These are phyloP conservation scores for Diatrype stigma DNA, from an alignment of 2,329 filamentous ascomycete species.

Conservation along the genomic window DNA sequence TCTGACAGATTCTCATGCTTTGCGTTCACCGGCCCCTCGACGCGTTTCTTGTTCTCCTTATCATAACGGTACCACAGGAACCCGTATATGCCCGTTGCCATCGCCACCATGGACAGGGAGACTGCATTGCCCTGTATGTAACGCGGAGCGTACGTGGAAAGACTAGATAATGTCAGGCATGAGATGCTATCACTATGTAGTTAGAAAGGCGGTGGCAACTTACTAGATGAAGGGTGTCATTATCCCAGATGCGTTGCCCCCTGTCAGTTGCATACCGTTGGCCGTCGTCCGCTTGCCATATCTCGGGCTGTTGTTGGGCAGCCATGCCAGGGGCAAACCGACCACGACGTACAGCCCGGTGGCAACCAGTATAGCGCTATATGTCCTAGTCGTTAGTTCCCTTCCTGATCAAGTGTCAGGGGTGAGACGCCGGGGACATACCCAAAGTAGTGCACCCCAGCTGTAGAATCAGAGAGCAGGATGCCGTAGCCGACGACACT, in stretches of 20 bases:
- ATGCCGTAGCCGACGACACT: constrained; percentile 67
- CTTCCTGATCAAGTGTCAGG: background rate
- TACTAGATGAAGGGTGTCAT: constrained; percentile 66
- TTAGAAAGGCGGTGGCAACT: constrained; percentile 5
- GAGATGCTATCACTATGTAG: background rate
- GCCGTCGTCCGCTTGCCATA: constrained; percentile 74
- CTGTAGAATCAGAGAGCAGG: constrained; percentile 55
- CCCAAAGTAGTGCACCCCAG: constrained; percentile 67
- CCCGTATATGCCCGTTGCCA: constrained; percentile 49
- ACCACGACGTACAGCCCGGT: constrained; percentile 64
- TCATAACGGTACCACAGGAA: constrained; percentile 52
- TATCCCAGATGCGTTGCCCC: constrained; percentile 67
- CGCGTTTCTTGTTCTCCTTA: constrained; percentile 42
- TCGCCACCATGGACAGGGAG: constrained; percentile 53
- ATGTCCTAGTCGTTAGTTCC: background rate
- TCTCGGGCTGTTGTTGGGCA: constrained; percentile 65
- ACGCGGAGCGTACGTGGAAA: constrained; percentile 46
- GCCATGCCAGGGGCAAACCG: constrained; percentile 52
- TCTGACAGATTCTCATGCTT: constrained; percentile 38
- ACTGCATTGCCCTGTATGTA: constrained; percentile 60
- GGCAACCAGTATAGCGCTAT: constrained; percentile 67
- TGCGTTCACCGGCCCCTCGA: constrained; percentile 33
- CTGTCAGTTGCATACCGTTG: constrained; percentile 65
- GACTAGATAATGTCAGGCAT: constrained; percentile 25
- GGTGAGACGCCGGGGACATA: constrained; percentile 9